A percentile compares a stretch with the other conserved stretches of the same genome.
phyloP scores from a whole-genome alignment of 306 rosid species.

The Cucurbita pepo region DNA sequence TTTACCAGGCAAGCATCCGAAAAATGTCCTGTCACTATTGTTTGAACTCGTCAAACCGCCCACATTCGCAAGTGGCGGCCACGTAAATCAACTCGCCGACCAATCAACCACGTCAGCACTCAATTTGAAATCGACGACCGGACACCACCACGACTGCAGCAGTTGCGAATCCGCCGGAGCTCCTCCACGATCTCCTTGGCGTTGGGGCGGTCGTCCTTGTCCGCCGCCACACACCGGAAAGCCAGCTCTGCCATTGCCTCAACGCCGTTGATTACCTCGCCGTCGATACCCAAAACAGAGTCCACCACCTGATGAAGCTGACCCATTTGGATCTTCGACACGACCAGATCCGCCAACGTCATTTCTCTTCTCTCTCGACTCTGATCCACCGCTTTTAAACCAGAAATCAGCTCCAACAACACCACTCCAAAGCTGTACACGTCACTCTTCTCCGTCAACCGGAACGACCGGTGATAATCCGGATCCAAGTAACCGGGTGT shows the following conservation, averaged over 20 bases:
- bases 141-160: slow-evolving; percentile 18
- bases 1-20: background rate
- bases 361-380: slow-evolving; percentile 59
- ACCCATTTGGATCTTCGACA: slow-evolving; percentile 75
- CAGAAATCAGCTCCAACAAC: slow-evolving; percentile 55
- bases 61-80: slow-evolving; percentile 19
- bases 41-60: slow-evolving; percentile 25
- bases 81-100: background rate
- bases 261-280: slow-evolving; percentile 20
- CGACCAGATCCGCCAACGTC: slow-evolving; percentile 75
- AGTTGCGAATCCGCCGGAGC: slow-evolving; percentile 34
- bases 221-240: slow-evolving; percentile 83
- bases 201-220: slow-evolving; percentile 85
- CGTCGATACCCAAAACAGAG: slow-evolving; percentile 30
- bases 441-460: slow-evolving; percentile 89
- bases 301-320: slow-evolving; percentile 59
- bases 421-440: slow-evolving; percentile 94
- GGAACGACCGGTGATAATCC: slow-evolving; percentile 77
- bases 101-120: slow-evolving; percentile 26
- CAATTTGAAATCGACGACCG: slow-evolving; percentile 11
- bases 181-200: slow-evolving; percentile 72
- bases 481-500: slow-evolving; percentile 96
- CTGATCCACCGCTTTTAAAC: slow-evolving; percentile 68
- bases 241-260: slow-evolving; percentile 72
- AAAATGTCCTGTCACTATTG: background rate